Base-by-base conservation (phyloP, 2,329 filamentous ascomycete species). In the Fusarium haematococcum region DNA sequence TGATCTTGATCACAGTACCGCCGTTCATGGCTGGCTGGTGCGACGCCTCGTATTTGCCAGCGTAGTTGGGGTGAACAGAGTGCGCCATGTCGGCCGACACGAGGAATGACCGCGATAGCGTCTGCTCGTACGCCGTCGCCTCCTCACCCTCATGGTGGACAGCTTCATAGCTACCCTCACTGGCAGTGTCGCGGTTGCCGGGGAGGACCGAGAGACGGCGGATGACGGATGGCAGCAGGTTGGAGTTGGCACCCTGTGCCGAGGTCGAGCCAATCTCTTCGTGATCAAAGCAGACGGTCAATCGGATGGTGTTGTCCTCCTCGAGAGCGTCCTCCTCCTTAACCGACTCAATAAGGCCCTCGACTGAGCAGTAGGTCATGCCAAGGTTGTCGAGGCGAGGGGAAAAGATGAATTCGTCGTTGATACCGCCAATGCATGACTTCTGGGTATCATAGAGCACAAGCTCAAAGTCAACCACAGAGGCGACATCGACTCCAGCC, bases 1-100 rank as follows among this genome's bases (percentile, higher is more conserved):
- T 99, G 87, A 99, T 90, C 86, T 99, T 99, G 87, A 99, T 95
- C 54, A 98, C 96, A 5, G 94, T 94, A 61, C 97, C 97, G 83
- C 95, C 94, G 88, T 99, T 99, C 90, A 99, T 97, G 84, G 95
- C 92, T 6, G 97, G 97, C 75, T 94, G 91, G 85, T 99, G 97
- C 78, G 94, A 93, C 39, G 91, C 84, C 85, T 99, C 97, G 84
- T 98, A 98, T 84, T 98, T 98, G 77, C 86, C 91, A 6, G 92
- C 89, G 82, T 98, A 99, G 86, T 99, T 99, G 67, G 97, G 97
- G 83, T 99, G 95, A 16, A 99, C 92, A 6, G 93, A 93, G 86
- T 99, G 97, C 2, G 97, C 95, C 97, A 99, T 98, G 82, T 99
- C 97, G 62, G 97, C 97, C 7, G 95, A 98, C 73, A 99, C 89